Evolutionary conservation across 495 filamentous ascomycete species (phyloP).

Genomic region (Daldinia loculata): DNA sequence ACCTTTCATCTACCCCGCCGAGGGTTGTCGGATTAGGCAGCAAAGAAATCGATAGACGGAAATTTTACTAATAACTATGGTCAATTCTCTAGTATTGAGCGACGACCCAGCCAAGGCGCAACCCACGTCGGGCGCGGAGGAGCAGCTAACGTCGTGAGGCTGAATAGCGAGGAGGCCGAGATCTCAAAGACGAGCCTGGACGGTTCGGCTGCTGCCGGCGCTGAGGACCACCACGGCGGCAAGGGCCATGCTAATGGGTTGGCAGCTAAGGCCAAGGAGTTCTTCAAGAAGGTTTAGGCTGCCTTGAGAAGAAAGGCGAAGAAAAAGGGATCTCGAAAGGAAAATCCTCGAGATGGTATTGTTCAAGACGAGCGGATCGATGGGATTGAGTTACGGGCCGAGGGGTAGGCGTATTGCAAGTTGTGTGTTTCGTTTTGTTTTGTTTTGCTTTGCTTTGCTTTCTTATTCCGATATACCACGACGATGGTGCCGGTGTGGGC

Average conservation of each 20-base stretch:
- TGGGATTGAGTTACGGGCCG: not conserved
- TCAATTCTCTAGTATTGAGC: slow-evolving; percentile 46
- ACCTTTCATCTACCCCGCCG: not conserved
- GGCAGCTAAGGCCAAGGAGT: slow-evolving; percentile 64
- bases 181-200: slow-evolving; percentile 49
- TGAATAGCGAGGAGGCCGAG: slow-evolving; percentile 46
- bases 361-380: not conserved
- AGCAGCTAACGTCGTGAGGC: slow-evolving; percentile 62
- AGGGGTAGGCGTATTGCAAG: not conserved
- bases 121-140: slow-evolving; percentile 64
- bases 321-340: not conserved
- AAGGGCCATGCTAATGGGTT: slow-evolving; percentile 50
- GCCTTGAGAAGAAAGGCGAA: slow-evolving; percentile 15
- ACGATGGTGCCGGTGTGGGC: slow-evolving; percentile 1
- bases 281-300: slow-evolving; percentile 59
- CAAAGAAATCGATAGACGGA: not conserved
- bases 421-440: not conserved
- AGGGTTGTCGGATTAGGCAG: not conserved
- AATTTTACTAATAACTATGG: too few relatives aligned
- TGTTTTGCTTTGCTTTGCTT: not conserved
- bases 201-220: slow-evolving; percentile 23
- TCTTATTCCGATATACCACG: slow-evolving; percentile 21
- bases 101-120: slow-evolving; percentile 48
- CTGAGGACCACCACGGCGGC: slow-evolving; percentile 29
- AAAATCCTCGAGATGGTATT: not conserved